Evolutionary conservation across 257 asterid genomes (phyloP), one percentile per base, ranked within the genome.

Genomic region (Thymus quinquecostatus): DNA sequence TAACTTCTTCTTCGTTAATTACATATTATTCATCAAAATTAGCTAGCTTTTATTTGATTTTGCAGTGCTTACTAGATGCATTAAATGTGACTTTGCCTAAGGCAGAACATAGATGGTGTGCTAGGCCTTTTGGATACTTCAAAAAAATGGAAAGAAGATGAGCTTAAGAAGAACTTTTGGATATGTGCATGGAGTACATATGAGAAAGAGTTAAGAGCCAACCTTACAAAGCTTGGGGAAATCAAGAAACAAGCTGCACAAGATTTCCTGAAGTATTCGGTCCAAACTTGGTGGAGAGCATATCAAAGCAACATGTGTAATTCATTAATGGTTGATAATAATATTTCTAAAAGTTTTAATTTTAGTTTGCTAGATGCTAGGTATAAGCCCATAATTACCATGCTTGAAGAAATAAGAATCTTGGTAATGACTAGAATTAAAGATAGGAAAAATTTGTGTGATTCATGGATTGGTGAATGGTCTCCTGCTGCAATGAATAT

Each of bases 81-180:
- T 21, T 21, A 21, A 21, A 21, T 21, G 21, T 21, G 21, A 21
- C 21, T 21, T 21, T 21, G 21, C 21, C 21, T 21, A 21, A 61
- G 50, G 12, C 48, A 1, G 65, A 60, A 47, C 65, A 60, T 60
- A 11, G 65, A 13, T 60, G 65, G 65, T 60, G 65, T 34, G 65
- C 65, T 10, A 60, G 48, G 38, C 47, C 10, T 33, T 33, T 60
- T 60, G 65, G 65, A 21, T 21, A 21, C 21, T 21, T 60, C 65
- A 3, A 38, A 60, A 10, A 60, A 60, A 34, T 60, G 65, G 47
- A 33, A 5, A 1, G 65, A 47, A 1, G 3, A 3, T 60, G 66
- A 60, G 7, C 4, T 60, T 3, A 7, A 60, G 27, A 60, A 60
- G 7, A 34, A 0, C 2, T 12, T 61, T 38, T 38, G 66, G n/a